A percentile compares a stretch with the other conserved stretches of the same genome.
These are phyloP conservation scores for Lentinus polychrous DNA, from an alignment of 1,284 basidiomycete genomes.

Conservation along the genomic window DNA sequence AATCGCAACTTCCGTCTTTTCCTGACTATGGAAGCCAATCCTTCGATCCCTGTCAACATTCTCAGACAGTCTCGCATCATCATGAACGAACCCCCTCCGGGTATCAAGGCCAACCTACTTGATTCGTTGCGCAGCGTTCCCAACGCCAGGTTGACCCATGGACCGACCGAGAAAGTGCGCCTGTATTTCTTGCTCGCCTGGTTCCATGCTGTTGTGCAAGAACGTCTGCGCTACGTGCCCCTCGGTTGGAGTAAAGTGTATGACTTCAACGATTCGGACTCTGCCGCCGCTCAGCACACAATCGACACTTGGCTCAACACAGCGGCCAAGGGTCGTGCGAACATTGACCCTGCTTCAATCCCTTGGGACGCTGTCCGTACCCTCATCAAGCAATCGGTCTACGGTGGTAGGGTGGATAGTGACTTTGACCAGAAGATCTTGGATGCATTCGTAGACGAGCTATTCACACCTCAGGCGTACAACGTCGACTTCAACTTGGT, in stretches of 20 bases:
- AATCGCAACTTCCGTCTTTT: constrained; percentile 90
- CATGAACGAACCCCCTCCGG: constrained; percentile 97
- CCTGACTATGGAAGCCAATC: constrained; percentile 94
- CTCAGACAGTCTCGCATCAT: constrained; percentile 90
- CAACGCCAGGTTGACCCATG: constrained; percentile 62
- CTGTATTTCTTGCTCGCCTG: constrained; percentile 94
- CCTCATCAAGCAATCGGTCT: constrained; percentile 90
- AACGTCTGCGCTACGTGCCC: constrained; percentile 90
- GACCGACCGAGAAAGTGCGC: constrained; percentile 86
- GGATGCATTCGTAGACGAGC: constrained; percentile 84
- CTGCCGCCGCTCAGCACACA: constrained; percentile 86
- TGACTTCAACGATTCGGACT: constrained; percentile 97
- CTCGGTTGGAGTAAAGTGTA: constrained; percentile 94
- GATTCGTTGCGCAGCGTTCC: constrained; percentile 84
- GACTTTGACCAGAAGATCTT: constrained; percentile 90
- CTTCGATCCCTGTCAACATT: constrained; percentile 90
- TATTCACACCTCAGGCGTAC: constrained; percentile 85
- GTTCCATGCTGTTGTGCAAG: constrained; percentile 97
- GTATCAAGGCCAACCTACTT: constrained; percentile 89
- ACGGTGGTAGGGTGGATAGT: constrained; percentile 89
- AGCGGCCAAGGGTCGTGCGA: constrained; percentile 80
- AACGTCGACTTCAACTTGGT: constrained; percentile 90
- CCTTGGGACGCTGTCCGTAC: constrained; percentile 91
- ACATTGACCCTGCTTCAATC: constrained; percentile 84
- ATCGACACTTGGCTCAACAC: constrained; percentile 85